Conservation (phyloP, 2,329 filamentous ascomycete genomes). For the Escovopsis weberi region DNA sequence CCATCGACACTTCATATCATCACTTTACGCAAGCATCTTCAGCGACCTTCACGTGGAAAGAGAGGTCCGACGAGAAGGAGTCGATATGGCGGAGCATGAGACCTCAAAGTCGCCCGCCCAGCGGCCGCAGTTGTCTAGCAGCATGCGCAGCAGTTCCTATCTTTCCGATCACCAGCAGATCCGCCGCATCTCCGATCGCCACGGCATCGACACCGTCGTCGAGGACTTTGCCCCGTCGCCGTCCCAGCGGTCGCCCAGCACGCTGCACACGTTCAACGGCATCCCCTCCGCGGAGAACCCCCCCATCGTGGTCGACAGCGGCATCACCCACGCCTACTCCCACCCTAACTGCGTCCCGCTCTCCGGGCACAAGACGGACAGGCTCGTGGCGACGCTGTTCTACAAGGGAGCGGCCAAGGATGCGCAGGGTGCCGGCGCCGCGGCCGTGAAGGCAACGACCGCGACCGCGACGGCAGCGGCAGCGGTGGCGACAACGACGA, state of each 20-base stretch:
- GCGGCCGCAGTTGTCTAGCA: slow-evolving; percentile 33
- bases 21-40: no score
- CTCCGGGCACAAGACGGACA: slow-evolving; percentile 31
- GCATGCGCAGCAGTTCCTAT: slow-evolving; percentile 47
- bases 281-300: slow-evolving; percentile 45
- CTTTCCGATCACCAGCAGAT: slow-evolving; percentile 50
- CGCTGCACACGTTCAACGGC: slow-evolving; percentile 40
- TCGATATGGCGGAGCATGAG: slow-evolving; percentile 3
- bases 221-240: slow-evolving; percentile 33
- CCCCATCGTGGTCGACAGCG: slow-evolving; percentile 46
- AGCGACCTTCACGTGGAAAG: no score
- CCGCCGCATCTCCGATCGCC: slow-evolving; percentile 37
- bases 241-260: slow-evolving; percentile 22
- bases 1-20: no score
- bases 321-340: slow-evolving; percentile 45
- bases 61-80: no score
- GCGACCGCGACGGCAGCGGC: no score
- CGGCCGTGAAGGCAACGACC: neutral
- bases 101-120: slow-evolving; percentile 17
- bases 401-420: slow-evolving; percentile 35
- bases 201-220: slow-evolving; percentile 51
- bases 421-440: slow-evolving; percentile 10
- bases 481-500: no score
- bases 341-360: slow-evolving; percentile 47
- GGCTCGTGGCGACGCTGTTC: slow-evolving; percentile 48